Conservation (phyloP, 2,329 filamentous ascomycete species). For the Xylaria sp. region DNA sequence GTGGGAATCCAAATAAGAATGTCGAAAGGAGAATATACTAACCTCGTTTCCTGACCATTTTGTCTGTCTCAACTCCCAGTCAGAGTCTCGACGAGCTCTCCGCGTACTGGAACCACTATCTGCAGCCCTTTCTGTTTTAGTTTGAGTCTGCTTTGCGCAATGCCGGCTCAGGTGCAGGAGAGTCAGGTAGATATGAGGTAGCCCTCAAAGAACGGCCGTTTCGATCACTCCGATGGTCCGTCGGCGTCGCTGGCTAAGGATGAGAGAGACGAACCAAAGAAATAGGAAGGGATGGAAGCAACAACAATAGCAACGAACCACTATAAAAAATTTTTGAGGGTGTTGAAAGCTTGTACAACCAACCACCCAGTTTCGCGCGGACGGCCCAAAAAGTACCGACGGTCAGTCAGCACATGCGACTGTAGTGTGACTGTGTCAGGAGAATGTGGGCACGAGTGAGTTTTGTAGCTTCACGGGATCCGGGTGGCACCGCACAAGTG, state of each 20-base stretch:
- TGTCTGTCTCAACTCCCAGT: slow-evolving; percentile 42
- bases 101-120: slow-evolving; percentile 24
- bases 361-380: slow-evolving; percentile 27
- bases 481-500: slow-evolving; percentile 36
- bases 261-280: slow-evolving; percentile 22
- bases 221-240: slow-evolving; percentile 27
- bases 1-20: slow-evolving; percentile 27
- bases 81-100: slow-evolving; percentile 29
- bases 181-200: background rate
- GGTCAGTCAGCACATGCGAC: slow-evolving; percentile 28
- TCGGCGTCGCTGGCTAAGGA: slow-evolving; percentile 6
- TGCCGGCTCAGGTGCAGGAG: slow-evolving; percentile 14
- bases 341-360: slow-evolving; percentile 26
- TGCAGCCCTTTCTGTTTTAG: slow-evolving; percentile 26
- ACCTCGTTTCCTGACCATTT: slow-evolving; percentile 68
- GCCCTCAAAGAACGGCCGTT: slow-evolving; percentile 14
- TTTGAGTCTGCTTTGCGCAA: slow-evolving; percentile 27
- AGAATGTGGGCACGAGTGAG: slow-evolving; percentile 44
- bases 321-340: slow-evolving; percentile 3
- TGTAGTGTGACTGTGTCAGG: slow-evolving; percentile 31
- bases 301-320: slow-evolving; percentile 10
- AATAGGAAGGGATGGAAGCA: slow-evolving; percentile 4
- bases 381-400: slow-evolving; percentile 23
- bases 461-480: slow-evolving; percentile 47
- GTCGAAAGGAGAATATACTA: slow-evolving; percentile 49